Percentiles rank a stretch among this genome's conserved stretches.
phyloP scores from a whole-genome alignment of 2,329 filamentous ascomycete species.

The Neofusicoccum sp. region DNA sequence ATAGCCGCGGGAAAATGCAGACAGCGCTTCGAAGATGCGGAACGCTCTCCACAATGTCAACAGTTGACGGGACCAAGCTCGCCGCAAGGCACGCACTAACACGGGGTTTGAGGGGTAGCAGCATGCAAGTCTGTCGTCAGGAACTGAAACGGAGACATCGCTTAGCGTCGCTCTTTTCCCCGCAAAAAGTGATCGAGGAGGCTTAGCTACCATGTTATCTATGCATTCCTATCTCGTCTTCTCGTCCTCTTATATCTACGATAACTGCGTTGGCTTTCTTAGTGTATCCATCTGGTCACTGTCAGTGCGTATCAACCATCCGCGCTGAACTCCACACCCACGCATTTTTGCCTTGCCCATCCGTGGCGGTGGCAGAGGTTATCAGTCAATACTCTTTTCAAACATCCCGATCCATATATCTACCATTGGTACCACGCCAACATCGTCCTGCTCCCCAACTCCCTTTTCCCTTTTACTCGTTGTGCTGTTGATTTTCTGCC shows the following conservation, averaged over 20 bases:
- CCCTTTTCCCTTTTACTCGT: background rate
- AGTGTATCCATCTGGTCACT: constrained; percentile 8
- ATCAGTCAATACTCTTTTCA: no score
- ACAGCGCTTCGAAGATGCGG: background rate
- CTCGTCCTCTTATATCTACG: background rate
- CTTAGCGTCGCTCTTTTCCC: background rate
- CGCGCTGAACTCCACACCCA: background rate
- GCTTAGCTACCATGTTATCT: background rate
- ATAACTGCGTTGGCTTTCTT: background rate
- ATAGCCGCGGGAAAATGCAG: background rate
- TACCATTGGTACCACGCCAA: no score
- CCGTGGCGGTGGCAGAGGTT: background rate
- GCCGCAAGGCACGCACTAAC: background rate
- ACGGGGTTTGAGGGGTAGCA: no score
- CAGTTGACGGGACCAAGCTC: no score
- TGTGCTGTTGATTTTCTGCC: background rate
- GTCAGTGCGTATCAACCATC: background rate
- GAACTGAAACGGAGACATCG: background rate
- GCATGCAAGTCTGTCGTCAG: background rate
- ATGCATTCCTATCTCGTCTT: background rate
- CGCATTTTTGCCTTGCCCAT: background rate
- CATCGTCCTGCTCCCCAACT: no score
- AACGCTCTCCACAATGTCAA: background rate
- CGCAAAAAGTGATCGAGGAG: background rate
- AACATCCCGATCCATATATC: no score